These are phyloP conservation scores for Davidsoniella virescens DNA, from an alignment of 2,329 filamentous ascomycete genomes.

Conservation along the genomic window DNA sequence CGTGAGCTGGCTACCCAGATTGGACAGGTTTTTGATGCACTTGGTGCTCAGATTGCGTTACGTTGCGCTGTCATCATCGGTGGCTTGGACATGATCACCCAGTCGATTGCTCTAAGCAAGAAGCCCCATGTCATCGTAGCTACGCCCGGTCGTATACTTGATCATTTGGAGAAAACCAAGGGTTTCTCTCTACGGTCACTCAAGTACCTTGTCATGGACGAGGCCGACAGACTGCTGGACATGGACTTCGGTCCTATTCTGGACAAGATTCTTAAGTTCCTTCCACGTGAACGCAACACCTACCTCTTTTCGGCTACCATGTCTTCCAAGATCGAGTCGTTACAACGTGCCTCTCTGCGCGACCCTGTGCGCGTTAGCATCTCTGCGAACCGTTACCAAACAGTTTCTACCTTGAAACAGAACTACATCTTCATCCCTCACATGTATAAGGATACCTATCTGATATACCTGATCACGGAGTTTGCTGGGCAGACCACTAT, in stretches of 20 bases:
- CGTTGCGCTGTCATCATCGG: conserved; percentile 76
- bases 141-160: conserved; percentile 73
- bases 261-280: conserved; percentile 81
- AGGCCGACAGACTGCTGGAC: conserved; percentile 81
- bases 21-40: conserved; percentile 67
- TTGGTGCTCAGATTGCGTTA: conserved; percentile 77
- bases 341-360: conserved; percentile 75
- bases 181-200: conserved; percentile 72
- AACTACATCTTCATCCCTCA: conserved; percentile 76
- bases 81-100: conserved; percentile 88
- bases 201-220: conserved; percentile 87
- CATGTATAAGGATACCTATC: conserved; percentile 75
- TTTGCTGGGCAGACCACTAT: conserved; percentile 75
- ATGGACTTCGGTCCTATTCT: conserved; percentile 87
- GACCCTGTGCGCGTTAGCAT: conserved; percentile 75
- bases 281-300: conserved; percentile 63
- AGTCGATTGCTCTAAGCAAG: conserved; percentile 83
- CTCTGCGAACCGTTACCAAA: conserved; percentile 72
- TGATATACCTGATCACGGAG: conserved; percentile 75
- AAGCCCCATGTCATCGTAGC: conserved; percentile 89
- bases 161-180: conserved; percentile 93
- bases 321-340: conserved; percentile 78
- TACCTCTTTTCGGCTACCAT: conserved; percentile 92
- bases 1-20: conserved; percentile 90
- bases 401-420: conserved; percentile 75